Conservation (phyloP, 2,329 filamentous ascomycete species). For the Daldinia sp. region DNA sequence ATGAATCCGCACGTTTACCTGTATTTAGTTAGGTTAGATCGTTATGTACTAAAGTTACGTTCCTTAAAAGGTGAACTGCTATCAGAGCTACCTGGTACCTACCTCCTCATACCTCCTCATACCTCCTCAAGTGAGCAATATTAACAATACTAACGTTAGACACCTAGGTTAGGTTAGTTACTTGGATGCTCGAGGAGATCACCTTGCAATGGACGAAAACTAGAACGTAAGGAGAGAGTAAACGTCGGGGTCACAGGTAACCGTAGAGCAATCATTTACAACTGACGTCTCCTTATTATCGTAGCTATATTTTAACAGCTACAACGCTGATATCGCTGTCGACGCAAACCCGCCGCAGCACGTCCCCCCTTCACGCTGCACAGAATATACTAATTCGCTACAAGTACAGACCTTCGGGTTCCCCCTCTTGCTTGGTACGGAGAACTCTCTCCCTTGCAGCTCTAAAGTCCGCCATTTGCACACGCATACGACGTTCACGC, state of each 20-base stretch:
- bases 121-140: too few species aligned
- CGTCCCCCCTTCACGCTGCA: background rate
- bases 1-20: background rate
- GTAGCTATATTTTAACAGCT: conserved; percentile 21
- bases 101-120: too few species aligned
- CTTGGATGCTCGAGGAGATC: too few species aligned
- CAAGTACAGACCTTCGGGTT: conserved; percentile 98
- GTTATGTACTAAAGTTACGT: background rate
- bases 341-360: background rate
- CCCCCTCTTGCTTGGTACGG: conserved; percentile 98
- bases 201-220: too few species aligned
- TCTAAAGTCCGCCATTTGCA: conserved; percentile 98
- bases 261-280: too few species aligned
- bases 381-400: conserved; percentile 57
- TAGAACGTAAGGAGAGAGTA: too few species aligned
- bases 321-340: conserved; percentile 5
- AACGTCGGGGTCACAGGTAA: too few species aligned
- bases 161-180: too few species aligned
- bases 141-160: too few species aligned
- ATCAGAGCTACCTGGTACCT: background rate
- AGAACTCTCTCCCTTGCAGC: conserved; percentile 91
- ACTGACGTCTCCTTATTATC: conserved; percentile 13
- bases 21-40: background rate
- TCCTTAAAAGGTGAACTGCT: background rate
- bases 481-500: conserved; percentile 93